Base-by-base conservation (phyloP, 108 stramenopile species). In the Mediolabrus comicus region DNA sequence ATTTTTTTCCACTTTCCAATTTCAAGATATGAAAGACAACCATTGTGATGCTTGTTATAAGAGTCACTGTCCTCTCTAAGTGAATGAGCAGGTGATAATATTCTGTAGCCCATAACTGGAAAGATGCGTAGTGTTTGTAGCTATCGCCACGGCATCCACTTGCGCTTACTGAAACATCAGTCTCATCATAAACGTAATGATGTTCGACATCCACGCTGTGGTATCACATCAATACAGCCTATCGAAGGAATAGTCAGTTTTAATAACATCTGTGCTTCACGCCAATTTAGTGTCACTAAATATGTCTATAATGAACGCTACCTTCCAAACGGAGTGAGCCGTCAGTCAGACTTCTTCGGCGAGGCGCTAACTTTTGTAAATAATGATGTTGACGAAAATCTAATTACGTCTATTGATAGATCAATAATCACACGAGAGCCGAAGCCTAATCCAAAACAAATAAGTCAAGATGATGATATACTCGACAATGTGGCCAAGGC, bases 361-460 rank as follows among this genome's bases (percentile, higher is more conserved):
- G 92, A 92, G 61, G 82, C 88, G 22, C 72, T 90, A 33, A 90
- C 89, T 19, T 90, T 92, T 69, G 60, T 77, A 39, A 65, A 71
- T 30, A 52, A 67, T 54, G 28, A 65, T 1, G 62, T 69, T 30
- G 38, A 33, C 29, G 16, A 36, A 13, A 31, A 36, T 8, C 31
- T 27, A 1, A 51, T 54, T 17, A 39, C 28, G 35, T 27, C 69
- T 33, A 71, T 72, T 53, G 22, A 59, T 13, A 27, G 28, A 67
- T 22, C 35, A n/a, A 30, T 26, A 0, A n/a, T n/a, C n/a, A n/a
- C n/a, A n/a, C n/a, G n/a, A n/a, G n/a, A n/a, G n/a, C n/a, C 56
- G 31, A 57, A 12, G 9, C 38, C 0, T 22, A 56, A 24, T n/a
- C 52, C 22, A 34, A 61, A 22, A 32, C 53, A 4, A 81, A 73